Base-by-base conservation (phyloP, 2,329 filamentous ascomycete genomes). In the Lasiodiplodia sp. region DNA sequence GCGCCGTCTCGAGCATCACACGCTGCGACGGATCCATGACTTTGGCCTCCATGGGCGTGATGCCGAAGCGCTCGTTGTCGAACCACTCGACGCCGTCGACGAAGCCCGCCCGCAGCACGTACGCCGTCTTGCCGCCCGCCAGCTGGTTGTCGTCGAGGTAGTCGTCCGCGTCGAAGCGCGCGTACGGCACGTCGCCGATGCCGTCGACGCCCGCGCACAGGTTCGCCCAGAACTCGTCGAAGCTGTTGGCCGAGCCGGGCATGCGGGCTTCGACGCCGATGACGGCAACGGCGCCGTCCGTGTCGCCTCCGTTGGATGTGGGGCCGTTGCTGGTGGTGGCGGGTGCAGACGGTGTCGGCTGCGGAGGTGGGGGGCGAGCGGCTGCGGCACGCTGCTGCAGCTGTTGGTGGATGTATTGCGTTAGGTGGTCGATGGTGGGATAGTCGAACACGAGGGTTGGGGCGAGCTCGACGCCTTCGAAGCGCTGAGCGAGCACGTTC, bases 101-200 rank as follows among this genome's bases (percentile, higher is more conserved):
- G 14, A 57, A 57, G n/a, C 21, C 31, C n/a, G 31, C 55, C 1
- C 37, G 31, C 8, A 18, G 31, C 8, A 40, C 31, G 14, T 21
- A 21, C 7, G 37, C n/a, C 34, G 79, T 74, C 0, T 75, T 68
- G 0, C 77, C 77, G 0, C 69, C 40, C 18, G 73, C 67, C 16
- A 58, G 47, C 56, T 76, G 62, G 52, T 76, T 72, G 72, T 72
- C 77, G 28, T 77, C 74, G 28, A 75, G 18, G 52, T 31, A 55
- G 52, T 28, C 52, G 14, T 31, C 52, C 2, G 21, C 21, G 52
- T 55, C 31, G 52, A 55, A 55, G 72, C 56, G 75, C 72, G 0
- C 73, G 31, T 31, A 10, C 31, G 34, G 55, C 16, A 40, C 31
- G 14, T 23, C 52, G 25, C 0, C 6, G 25, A 14, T 16, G 25